Base-by-base conservation (phyloP, 257 asterid species). In the Paraleonurus japonicus region DNA sequence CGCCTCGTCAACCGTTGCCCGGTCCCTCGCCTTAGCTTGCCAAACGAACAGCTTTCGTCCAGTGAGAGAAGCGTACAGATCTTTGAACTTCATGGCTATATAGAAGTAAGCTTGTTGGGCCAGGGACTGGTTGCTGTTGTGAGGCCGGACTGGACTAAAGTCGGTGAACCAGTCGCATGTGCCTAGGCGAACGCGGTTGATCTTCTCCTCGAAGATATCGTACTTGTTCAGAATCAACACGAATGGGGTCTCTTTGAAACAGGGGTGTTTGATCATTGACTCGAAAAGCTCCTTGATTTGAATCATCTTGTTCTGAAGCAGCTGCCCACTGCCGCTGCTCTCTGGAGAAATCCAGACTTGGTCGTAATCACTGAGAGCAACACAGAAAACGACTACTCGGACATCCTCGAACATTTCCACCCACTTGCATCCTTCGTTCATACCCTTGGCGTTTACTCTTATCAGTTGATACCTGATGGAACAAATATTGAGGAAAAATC, bases 341-440 rank as follows among this genome's bases (percentile, higher is more conserved):
- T 80, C 89, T 27, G 86, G 81, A 66, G 89, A 72, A 12, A 81
- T 66, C 70, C 85, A 79, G 51, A 81, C 81, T 60, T 90, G 97
- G 69, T 90, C 90, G 43, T 90, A 90, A 62, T 90, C 96, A 5
- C 95, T 84, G 12, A 90, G 79, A 53, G 97, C 80, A 16, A 85
- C 85, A 24, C 97, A 90, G 79, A 88, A 88, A 3, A 88, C 90
- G 0, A 90, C 86, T 5, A 81, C 92, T 3, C 97, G 92, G 10
- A 89, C 97, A 64, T 90, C 97, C 81, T 88, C 97, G 43, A 90
- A 90, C 97, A 90, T 90, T 79, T 90, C 97, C 20, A 90, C 88
- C 97, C 97, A 90, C 78, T 90, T 90, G 88, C 97, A 88, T 16
- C 96, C 92, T 70, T 87, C 96, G 35, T 57, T 80, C 87, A 90